phyloP scores from a whole-genome alignment of 495 filamentous ascomycete genomes.

The Talaromyces stipitatus region DNA sequence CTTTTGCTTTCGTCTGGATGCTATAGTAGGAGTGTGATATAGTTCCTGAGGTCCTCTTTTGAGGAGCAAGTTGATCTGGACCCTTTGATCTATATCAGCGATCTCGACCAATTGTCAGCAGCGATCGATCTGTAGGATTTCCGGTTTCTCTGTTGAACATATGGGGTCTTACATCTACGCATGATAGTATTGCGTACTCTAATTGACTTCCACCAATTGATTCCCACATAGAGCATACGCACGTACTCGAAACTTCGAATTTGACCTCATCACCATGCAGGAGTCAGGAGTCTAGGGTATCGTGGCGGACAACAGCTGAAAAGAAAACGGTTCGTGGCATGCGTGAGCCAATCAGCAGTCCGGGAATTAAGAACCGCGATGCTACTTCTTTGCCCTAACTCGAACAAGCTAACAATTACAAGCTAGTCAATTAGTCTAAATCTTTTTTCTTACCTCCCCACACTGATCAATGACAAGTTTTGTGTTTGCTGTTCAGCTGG shows the following conservation, averaged over 20 bases:
- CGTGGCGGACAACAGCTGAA: slow-evolving; percentile 1
- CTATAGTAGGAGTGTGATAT: no score
- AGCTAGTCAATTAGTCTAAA: neutral
- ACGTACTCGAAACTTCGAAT: no score
- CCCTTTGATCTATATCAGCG: no score
- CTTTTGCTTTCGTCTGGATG: no score
- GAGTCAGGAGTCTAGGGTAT: neutral
- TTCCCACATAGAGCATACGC: neutral
- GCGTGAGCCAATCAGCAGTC: neutral
- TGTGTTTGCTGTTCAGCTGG: neutral
- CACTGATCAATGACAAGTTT: neutral
- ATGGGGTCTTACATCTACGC: no score
- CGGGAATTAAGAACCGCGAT: neutral
- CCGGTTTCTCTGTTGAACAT: no score
- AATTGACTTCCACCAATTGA: neutral
- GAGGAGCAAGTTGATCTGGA: no score
- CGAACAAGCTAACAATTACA: neutral
- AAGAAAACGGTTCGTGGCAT: neutral
- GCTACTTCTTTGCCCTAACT: neutral
- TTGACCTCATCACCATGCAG: neutral
- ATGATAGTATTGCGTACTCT: no score
- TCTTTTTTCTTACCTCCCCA: neutral
- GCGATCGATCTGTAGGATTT: no score
- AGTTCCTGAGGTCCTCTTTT: no score
- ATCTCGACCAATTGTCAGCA: no score